Conservation (phyloP, 2,329 filamentous ascomycete genomes). For the Aureobasidium zeae region DNA sequence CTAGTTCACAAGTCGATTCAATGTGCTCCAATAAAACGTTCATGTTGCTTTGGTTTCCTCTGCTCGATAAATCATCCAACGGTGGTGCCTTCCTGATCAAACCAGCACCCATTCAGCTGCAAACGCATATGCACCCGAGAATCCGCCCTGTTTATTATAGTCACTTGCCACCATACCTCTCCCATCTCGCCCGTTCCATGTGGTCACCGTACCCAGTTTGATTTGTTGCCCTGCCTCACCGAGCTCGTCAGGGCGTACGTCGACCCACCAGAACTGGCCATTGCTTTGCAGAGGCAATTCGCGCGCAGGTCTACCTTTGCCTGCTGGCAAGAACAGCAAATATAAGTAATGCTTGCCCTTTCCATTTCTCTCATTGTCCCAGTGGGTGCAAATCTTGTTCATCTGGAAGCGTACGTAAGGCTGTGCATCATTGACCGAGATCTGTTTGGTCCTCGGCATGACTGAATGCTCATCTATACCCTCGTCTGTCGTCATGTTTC, state of each 20-base stretch:
- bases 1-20: too few species aligned
- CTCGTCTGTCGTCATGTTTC: conserved; percentile 38
- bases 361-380: conserved; percentile 62
- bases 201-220: conserved; percentile 53
- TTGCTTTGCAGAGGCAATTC: conserved; percentile 59
- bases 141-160: conserved; percentile 1
- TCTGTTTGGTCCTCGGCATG: conserved; percentile 41
- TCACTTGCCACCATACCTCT: conserved; percentile 40
- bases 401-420: conserved; percentile 61
- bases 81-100: conserved; percentile 21
- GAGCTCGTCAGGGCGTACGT: conserved; percentile 55
- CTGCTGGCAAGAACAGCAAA: conserved; percentile 56
- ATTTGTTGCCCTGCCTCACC: conserved; percentile 61
- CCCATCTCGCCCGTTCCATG: conserved; percentile 41
- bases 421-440: conserved; percentile 16
- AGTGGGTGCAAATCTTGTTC: conserved; percentile 70
- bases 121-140: conserved; percentile 32
- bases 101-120: conserved; percentile 49
- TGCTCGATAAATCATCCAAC: too few species aligned
- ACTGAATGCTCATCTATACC: conserved; percentile 50
- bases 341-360: conserved; percentile 58
- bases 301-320: conserved; percentile 59
- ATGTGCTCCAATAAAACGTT: too few species aligned
- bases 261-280: conserved; percentile 77
- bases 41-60: too few species aligned